These are phyloP conservation scores for Eucalyptus pauciflora DNA, from an alignment of 345 rosid species.

Conservation along the genomic window DNA sequence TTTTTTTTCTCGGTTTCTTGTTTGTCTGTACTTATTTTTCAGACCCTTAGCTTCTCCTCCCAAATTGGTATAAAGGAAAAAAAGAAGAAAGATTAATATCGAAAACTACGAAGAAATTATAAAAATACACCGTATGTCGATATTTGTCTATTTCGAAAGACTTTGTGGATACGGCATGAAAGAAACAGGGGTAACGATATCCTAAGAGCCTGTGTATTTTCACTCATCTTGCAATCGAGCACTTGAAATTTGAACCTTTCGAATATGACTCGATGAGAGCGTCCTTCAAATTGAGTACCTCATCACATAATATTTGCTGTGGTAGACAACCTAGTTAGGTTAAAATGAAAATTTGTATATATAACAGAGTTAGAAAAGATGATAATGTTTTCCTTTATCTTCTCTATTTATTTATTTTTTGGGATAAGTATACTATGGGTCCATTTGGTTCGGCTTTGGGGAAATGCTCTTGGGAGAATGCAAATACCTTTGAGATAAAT, in stretches of 20 bases:
- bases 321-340: not conserved
- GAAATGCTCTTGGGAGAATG: too few species aligned
- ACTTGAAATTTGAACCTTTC: not conserved
- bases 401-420: not conserved
- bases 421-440: too few species aligned
- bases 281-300: not conserved
- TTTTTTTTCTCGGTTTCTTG: not conserved
- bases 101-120: not conserved
- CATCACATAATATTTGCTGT: not conserved
- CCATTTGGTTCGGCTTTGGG: too few species aligned
- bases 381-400: not conserved
- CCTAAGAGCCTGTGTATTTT: not conserved
- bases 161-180: not conserved
- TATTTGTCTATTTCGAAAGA: not conserved
- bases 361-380: not conserved
- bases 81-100: not conserved
- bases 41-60: not conserved
- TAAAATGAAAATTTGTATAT: not conserved
- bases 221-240: not conserved
- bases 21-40: not conserved
- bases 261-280: not conserved
- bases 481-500: too few species aligned
- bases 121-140: not conserved
- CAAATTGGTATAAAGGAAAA: not conserved
- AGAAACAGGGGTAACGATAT: not conserved